A percentile compares a stretch with the other conserved stretches of the same genome.
Conservation (phyloP, 2,329 filamentous ascomycete species). For the Chaetomiaceae sp. region DNA sequence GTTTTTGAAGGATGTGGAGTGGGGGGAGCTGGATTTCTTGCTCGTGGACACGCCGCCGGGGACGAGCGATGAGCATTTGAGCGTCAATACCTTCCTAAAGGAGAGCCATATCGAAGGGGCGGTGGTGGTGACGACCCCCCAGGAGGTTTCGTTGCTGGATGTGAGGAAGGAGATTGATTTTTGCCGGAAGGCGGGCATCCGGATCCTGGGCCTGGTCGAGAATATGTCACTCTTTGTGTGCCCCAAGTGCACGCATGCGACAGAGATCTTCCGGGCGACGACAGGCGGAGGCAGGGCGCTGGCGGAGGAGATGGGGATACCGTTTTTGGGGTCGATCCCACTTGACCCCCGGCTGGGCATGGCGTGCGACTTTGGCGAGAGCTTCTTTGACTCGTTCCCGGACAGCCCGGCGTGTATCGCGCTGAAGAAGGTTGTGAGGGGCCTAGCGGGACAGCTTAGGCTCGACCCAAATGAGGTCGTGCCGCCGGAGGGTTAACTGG, state of each 20-base stretch:
- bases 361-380: conserved; percentile 96
- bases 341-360: conserved; percentile 91
- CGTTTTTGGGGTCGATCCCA: conserved; percentile 85
- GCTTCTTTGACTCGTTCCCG: conserved; percentile 89
- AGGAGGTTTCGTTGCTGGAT: conserved; percentile 88
- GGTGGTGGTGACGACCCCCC: conserved; percentile 88
- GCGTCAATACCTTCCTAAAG: conserved; percentile 86
- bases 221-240: conserved; percentile 99
- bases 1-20: conserved; percentile 96
- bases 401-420: conserved; percentile 87
- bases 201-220: conserved; percentile 83
- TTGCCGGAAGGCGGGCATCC: conserved; percentile 88
- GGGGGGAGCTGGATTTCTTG: conserved; percentile 91
- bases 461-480: conserved; percentile 54
- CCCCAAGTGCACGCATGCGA: conserved; percentile 77
- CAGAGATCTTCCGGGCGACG: conserved; percentile 83
- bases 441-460: conserved; percentile 62
- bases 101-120: conserved; percentile 91
- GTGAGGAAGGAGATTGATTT: conserved; percentile 98
- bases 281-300: conserved; percentile 81
- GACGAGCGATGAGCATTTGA: conserved; percentile 91
- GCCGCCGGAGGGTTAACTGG: conserved; percentile 38
- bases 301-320: conserved; percentile 80
- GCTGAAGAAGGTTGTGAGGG: conserved; percentile 73
- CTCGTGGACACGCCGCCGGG: conserved; percentile 94